Evolutionary conservation across 148 eudicot genomes (phyloP), one percentile per base, ranked within the genome.

Genomic region (Pouteria glomerata): DNA sequence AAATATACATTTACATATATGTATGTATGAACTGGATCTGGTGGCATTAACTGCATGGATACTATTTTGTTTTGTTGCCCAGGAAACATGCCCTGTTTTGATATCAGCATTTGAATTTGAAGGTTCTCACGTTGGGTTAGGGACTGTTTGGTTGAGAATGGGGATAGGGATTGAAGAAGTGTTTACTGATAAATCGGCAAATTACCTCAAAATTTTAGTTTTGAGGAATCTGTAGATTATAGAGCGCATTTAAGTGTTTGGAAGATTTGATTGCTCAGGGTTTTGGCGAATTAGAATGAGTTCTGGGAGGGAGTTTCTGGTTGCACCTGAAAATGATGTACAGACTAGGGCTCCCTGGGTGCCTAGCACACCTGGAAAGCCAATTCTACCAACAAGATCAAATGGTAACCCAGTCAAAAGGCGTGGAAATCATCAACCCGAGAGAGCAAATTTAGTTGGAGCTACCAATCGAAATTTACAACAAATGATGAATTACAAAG

Each of bases 321-420:
- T 45, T 66, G 76, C 64, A 6, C 74, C 63, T 10, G 72, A 76
- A 57, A 76, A 76, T 31, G 79, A 68, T 5, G 65, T n/a, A n/a
- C n/a, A n/a, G n/a, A 74, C 57, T 76, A 57, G 79, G 70, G 71
- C 69, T 85, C 47, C 72, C 58, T 81, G 82, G 85, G 45, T 73
- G 57, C 79, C 85, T 5, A 34, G 14, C 21, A 77, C 82, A 45
- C 83, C 84, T 21, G 68, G 71, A 2, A 83, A 72, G 65, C 83
- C 71, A 19, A 57, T 76, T 55, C 7, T 59, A 15, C 30, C 56
- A n/a, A n/a, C n/a, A 3, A 63, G 68, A 71, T 66, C 85, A 2
- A 75, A 57, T 63, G 73, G 71, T 24, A 42, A 41, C 50, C 78
- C 69, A 0, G 59, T 65, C 37, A 77, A 76, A 13, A 53, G 75